Evolutionary conservation across 2,329 filamentous ascomycete genomes (phyloP), one percentile per base, ranked within the genome.

Genomic region (Trichoderma cornu-damae): DNA sequence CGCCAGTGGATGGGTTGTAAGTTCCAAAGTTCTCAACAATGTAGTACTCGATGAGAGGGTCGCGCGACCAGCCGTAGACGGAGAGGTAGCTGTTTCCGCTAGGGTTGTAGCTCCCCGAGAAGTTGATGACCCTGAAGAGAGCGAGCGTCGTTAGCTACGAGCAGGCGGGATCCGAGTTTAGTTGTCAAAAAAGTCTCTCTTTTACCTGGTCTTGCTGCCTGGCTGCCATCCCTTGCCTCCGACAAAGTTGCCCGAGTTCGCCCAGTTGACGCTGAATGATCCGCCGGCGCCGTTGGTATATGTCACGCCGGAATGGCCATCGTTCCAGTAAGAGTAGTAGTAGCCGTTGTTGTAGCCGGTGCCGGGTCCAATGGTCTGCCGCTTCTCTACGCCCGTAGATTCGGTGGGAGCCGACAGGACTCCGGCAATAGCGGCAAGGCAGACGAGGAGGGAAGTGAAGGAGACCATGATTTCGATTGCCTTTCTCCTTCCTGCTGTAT

Each of bases 21-120:
- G 52, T 55, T 18, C 52, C 52, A 47, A 55, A 55, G 52, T 47
- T 55, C 42, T 55, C 52, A 6, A 55, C 52, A 6, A 55, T 55
- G 52, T 55, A 55, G 52, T 55, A 55, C 52, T 55, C 52, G 32
- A 55, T 55, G 6, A 55, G 52, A n/a, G 52, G 52, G 52, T 55
- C 47, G 22, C 32, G 32, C 6, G 52, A 47, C 52, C 52, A 55
- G 32, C 52, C 52, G 20, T 55, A 55, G 22, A 55, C 12, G 32
- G 52, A 55, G 32, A 55, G 52, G 52, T 55, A 55, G 52, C 52
- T 55, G 42, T 55, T 55, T 24, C 52, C 52, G 32, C 47, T 55
- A 42, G 52, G 52, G 42, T 38, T 55, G 42, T 55, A 55, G 52
- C 22, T 38, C 12, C 52, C 52, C 0, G 52, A 55, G 52, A 47